These are phyloP conservation scores for Brassica napus DNA, from an alignment of 345 rosid species.

Conservation along the genomic window DNA sequence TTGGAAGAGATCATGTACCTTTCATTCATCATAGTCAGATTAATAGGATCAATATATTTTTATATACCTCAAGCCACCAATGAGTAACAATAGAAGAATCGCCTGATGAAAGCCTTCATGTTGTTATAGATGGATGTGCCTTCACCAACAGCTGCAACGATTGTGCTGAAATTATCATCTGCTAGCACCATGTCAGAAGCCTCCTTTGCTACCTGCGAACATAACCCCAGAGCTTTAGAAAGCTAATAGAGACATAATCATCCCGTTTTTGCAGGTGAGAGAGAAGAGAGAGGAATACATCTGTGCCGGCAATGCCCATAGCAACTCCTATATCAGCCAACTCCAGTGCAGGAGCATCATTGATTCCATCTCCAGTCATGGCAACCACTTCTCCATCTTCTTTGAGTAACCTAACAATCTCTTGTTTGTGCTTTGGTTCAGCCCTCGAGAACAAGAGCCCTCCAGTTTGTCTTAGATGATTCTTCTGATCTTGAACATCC, in stretches of 20 bases:
- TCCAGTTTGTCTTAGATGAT: conserved; percentile 66
- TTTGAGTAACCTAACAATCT: conserved; percentile 93
- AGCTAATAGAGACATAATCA: background rate
- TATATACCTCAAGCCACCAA: background rate
- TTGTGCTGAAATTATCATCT: conserved; percentile 96
- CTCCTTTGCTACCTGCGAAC: conserved; percentile 88
- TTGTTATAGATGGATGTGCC: conserved; percentile 93
- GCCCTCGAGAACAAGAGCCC: conserved; percentile 95
- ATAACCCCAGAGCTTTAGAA: conserved; percentile 10
- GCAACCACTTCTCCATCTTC: conserved; percentile 98
- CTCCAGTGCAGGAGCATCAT: conserved; percentile 96
- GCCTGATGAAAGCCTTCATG: conserved; percentile 99
- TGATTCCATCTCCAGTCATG: conserved; percentile 99
- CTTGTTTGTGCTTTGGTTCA: conserved; percentile 97
- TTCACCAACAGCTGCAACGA: conserved; percentile 96
- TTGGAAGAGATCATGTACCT: conserved; percentile 99
- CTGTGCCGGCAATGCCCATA: conserved; percentile 97
- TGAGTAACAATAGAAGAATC: background rate
- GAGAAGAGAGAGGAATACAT: conserved; percentile 51
- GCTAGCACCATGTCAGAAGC: conserved; percentile 99
- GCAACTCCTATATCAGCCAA: conserved; percentile 98
- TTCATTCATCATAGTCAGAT: conserved; percentile 32
- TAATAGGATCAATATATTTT: background rate
- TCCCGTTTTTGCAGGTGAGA: background rate
- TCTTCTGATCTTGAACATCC: conserved; percentile 52